Evolutionary conservation across 768 basidiomycete species (phyloP), one percentile per base, ranked within the genome.

Genomic region (Naganishia randhawae): DNA sequence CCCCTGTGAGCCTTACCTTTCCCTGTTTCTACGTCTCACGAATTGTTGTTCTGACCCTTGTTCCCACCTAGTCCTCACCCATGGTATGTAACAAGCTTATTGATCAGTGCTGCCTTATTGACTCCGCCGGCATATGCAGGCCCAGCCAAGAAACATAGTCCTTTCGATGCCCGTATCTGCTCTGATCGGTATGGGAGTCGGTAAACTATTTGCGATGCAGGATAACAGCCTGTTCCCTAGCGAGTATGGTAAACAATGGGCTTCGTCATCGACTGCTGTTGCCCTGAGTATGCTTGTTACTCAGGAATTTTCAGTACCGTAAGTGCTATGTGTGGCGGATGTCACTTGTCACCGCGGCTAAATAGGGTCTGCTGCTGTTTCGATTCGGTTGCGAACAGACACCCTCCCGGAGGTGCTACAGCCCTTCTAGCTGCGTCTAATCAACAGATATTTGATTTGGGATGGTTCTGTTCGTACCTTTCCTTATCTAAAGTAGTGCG

Each of bases 191-290:
- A 53, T 66, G 65, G 65, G 50, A 35, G 37, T 66, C 14, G 65
- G 31, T 6, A 66, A 66, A 35, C 65, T 66, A 19, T 66, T 66
- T 25, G 65, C 65, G 4, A 41, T 66, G 50, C 65, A 66, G 45
- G 51, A 50, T n/a, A 11, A 50, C 39, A 39, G 32, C 13, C 25
- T 41, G 57, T 66, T 53, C 25, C 65, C 65, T 6, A 66, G 51
- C 51, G 57, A 61, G 57, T 66, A 66, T 31, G 48, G 32, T n/a
- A 50, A 66, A 33, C 50, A 66, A 31, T 66, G 65, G 65, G 65
- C 65, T 3, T 50, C 65, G 37, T 50, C 65, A 11, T 50, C 65
- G 5, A 53, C 65, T 16, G 51, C 65, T 33, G 65, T 66, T 27
- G 65, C 50, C 10, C 8, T 66, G 32, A 66, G 65, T 66, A 35